Evolutionary conservation across 805 yeast genomes (phyloP).

Genomic region (Kurtzmaniella cleridarum): DNA sequence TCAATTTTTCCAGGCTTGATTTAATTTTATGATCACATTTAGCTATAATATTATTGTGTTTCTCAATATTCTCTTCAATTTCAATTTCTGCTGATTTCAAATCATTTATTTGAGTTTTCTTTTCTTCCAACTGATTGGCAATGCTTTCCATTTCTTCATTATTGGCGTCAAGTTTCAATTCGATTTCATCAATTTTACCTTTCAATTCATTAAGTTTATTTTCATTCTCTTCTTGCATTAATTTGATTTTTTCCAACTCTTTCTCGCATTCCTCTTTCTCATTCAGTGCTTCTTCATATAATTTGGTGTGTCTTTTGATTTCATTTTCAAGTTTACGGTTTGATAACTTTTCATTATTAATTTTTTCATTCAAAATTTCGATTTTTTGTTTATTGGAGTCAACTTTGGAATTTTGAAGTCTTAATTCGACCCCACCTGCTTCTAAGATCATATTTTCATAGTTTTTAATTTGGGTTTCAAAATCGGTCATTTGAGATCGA

Average conservation of each 20-base stretch:
- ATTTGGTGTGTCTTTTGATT: slow-evolving; percentile 47
- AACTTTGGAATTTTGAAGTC: slow-evolving; percentile 76
- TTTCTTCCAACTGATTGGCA: slow-evolving; percentile 25
- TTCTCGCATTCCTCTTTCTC: slow-evolving; percentile 35
- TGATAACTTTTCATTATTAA: slow-evolving; percentile 51
- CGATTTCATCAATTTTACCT: slow-evolving; percentile 24
- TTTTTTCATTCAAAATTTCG: slow-evolving; percentile 52
- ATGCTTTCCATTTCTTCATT: slow-evolving; percentile 34
- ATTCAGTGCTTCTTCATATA: slow-evolving; percentile 37
- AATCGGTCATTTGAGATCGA: slow-evolving; percentile 48
- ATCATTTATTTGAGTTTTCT: slow-evolving; percentile 45
- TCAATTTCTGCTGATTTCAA: slow-evolving; percentile 65
- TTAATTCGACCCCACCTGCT: slow-evolving; percentile 83
- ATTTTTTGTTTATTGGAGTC: slow-evolving; percentile 66
- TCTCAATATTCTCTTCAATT: slow-evolving; percentile 57
- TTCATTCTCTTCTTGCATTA: slow-evolving; percentile 16
- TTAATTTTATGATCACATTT: slow-evolving; percentile 36
- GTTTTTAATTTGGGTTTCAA: slow-evolving; percentile 50
- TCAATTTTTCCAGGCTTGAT: slow-evolving; percentile 35
- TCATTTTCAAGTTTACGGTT: slow-evolving; percentile 62
- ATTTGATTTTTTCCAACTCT: slow-evolving; percentile 18
- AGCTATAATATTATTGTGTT: slow-evolving; percentile 36
- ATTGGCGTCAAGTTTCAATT: slow-evolving; percentile 32
- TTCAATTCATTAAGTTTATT: slow-evolving; percentile 30
- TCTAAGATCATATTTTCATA: slow-evolving; percentile 79